These are phyloP conservation scores for Russula virescens DNA, from an alignment of 768 basidiomycete genomes.

Conservation along the genomic window DNA sequence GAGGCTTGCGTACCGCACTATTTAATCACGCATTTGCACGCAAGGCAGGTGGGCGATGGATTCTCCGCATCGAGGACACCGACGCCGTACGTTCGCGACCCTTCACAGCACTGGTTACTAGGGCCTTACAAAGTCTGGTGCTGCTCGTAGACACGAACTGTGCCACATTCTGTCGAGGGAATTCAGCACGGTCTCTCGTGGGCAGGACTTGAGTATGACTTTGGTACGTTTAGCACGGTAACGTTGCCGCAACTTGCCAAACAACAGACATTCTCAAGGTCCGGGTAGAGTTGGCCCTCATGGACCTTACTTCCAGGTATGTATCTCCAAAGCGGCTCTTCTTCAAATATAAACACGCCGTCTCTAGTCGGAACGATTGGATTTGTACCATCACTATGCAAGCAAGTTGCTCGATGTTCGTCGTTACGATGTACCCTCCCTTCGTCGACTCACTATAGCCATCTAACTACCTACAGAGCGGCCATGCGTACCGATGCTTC, in stretches of 20 bases:
- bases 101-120: neutral
- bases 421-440: neutral
- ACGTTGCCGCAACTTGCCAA: neutral
- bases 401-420: slow-evolving; percentile 70
- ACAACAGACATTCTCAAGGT: slow-evolving; percentile 40
- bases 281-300: slow-evolving; percentile 71
- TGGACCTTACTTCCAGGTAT: slow-evolving; percentile 84
- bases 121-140: neutral
- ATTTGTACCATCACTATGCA: slow-evolving; percentile 74
- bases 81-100: slow-evolving; percentile 61
- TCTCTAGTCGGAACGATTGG: slow-evolving; percentile 78
- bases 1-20: slow-evolving; percentile 88
- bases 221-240: slow-evolving; percentile 49
- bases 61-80: slow-evolving; percentile 92
- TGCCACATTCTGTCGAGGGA: slow-evolving; percentile 79
- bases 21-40: slow-evolving; percentile 86
- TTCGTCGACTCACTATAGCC: neutral
- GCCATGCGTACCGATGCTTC: slow-evolving; percentile 93
- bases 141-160: slow-evolving; percentile 57
- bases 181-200: slow-evolving; percentile 74
- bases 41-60: slow-evolving; percentile 82
- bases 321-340: slow-evolving; percentile 2
- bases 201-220: slow-evolving; percentile 90
- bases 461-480: slow-evolving; percentile 47
- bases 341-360: slow-evolving; percentile 5